Evolutionary conservation across 495 filamentous ascomycete genomes (phyloP).

Genomic region (Penicillium tannophilum): DNA sequence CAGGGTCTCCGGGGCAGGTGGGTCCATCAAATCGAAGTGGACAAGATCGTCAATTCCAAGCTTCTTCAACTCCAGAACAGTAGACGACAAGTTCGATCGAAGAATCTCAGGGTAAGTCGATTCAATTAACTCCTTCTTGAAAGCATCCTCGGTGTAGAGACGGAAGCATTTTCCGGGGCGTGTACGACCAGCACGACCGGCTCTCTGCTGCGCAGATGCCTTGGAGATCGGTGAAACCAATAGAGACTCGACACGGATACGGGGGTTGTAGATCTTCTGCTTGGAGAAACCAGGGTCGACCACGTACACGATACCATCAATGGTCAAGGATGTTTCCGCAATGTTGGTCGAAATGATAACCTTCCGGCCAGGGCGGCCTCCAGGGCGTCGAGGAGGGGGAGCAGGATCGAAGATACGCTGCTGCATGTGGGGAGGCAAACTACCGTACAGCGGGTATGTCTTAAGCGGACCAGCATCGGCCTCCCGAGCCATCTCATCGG

Average conservation of each 20-base stretch:
- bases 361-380: conserved; percentile 89
- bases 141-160: conserved; percentile 92
- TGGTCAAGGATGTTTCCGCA: conserved; percentile 95
- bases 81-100: conserved; percentile 89
- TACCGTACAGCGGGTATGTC: conserved; percentile 93
- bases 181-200: conserved; percentile 98
- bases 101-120: conserved; percentile 96
- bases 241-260: conserved; percentile 93
- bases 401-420: conserved; percentile 93
- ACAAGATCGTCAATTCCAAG: conserved; percentile 94
- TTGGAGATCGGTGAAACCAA: conserved; percentile 96
- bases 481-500: conserved; percentile 86
- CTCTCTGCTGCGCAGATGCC: conserved; percentile 96
- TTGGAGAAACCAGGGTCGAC: conserved; percentile 99
- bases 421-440: conserved; percentile 87
- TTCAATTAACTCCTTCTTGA: conserved; percentile 97
- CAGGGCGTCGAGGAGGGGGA: conserved; percentile 67
- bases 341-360: conserved; percentile 96
- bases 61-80: conserved; percentile 96
- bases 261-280: conserved; percentile 98
- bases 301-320: conserved; percentile 98
- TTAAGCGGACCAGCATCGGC: conserved; percentile 86
- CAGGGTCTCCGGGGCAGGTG: conserved; percentile 95
- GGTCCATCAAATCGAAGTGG: conserved; percentile 99
- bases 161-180: conserved; percentile 97